Base-by-base conservation (phyloP, 108 stramenopile genomes). In the Nitzschia sp. region DNA sequence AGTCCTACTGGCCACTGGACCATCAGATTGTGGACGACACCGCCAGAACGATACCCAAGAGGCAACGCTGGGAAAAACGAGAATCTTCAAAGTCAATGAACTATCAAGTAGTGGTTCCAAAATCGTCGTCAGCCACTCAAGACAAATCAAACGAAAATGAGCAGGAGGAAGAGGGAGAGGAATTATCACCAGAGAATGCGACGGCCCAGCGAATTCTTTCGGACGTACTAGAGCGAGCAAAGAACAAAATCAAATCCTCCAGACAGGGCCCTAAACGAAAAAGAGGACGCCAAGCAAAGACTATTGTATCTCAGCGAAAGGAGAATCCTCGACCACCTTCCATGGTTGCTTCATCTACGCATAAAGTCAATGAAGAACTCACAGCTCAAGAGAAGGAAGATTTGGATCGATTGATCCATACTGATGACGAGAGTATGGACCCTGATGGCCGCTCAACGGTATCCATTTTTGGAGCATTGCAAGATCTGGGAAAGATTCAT, bases 1-100 rank as follows among this genome's bases (percentile, higher is more conserved):
- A 35, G 9, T 65, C 64, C 3, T 66, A 73, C 27, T 65, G 72
- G 72, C 72, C 72, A 15, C 28, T 66, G 31, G 45, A 26, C 32
- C 26, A 41, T 36, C 38, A 53, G n/a, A 29, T 59, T 17, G 32
- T 73, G 11, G 64, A 73, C 9, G 41, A 50, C 11, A 58, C 56
- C 23, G 55, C 57, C n/a, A 9, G 22, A 19, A 25, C 16, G 5
- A 61, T 61, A 8, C 60, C 60, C 23, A 38, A 61, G 23, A 13
- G 60, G 26, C 48, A 50, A 50, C 48, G 48, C 19, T 50, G 38
- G n/a, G 32, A 61, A 56, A 11, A 30, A 31, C 23, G 17, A 32
- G 28, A 31, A 56, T 5, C 55, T 26, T 15, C 13, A 56, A 56
- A 32, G 9, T 6, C 55, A 56, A 56, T 8, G 4, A 56, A 27